Percentiles rank a stretch among this genome's conserved stretches.
Conservation (phyloP, 345 rosid species). For the Boechera divaricarpa region DNA sequence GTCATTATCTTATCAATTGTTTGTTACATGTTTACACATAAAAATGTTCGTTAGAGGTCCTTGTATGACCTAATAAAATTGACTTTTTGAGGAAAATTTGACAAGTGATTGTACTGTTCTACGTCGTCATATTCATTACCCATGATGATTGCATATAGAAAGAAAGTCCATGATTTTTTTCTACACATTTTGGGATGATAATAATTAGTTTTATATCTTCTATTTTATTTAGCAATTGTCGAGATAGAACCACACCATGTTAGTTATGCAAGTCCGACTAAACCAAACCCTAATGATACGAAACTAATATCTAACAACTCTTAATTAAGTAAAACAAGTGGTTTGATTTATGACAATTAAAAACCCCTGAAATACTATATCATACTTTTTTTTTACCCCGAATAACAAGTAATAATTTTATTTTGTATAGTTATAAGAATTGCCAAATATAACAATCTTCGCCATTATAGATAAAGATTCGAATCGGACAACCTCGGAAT, state of each 20-base stretch:
- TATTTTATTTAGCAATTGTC: background rate
- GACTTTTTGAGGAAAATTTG: background rate
- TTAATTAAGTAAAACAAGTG: background rate
- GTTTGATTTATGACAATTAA: background rate
- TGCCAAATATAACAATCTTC: background rate
- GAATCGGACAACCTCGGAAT: slow-evolving; percentile 56
- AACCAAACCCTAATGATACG: background rate
- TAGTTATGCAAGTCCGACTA: background rate
- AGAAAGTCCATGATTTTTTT: background rate
- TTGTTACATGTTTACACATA: background rate
- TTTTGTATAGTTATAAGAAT: background rate
- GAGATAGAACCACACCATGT: background rate
- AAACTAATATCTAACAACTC: background rate
- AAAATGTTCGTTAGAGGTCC: background rate
- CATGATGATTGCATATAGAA: background rate
- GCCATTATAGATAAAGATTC: slow-evolving; percentile 16
- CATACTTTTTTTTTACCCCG: background rate
- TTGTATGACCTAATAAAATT: background rate
- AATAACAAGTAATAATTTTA: background rate
- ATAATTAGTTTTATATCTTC: background rate
- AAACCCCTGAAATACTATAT: background rate
- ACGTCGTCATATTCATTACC: background rate
- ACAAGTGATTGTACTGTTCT: background rate
- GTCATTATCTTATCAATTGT: background rate
- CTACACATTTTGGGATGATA: background rate